Evolutionary conservation across 1,284 basidiomycete species (phyloP), one percentile per base, ranked within the genome.

Genomic region (Spongispora temasekensis): DNA sequence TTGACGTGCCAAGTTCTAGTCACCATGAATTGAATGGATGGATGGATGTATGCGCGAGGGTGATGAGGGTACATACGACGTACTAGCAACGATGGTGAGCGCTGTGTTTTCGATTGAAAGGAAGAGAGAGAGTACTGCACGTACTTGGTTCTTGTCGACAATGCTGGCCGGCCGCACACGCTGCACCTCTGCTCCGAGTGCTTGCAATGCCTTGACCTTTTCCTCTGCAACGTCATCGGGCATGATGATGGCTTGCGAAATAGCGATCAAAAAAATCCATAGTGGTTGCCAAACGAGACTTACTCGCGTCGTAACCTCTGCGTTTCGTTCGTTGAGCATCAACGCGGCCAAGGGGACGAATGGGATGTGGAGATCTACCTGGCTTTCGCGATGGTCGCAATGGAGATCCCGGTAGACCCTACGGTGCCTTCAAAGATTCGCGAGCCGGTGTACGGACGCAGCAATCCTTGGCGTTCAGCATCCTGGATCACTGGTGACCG

Each of bases 361-460:
- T 8, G n/a, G 7, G 23, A n/a, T 21, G 32, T 42, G 44, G 28
- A 44, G 4, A 15, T 23, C 82, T 68, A 91, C 93, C 93, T 90
- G 10, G 97, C 96, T 62, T 86, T 84, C 5, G 95, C 91, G 50
- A 97, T 90, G 2, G 93, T 97, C 0, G 97, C 96, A 53, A 99
- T 89, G 0, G 95, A 97, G 58, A 99, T 99, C 1, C 97, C 97
- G 0, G 97, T 99, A 3, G 94, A 97, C 0, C 97, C 97, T 2
- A 97, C 94, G 0, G 97, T 99, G 0, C 97, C 97, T 75, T 99
- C 97, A 63, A 98, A 99, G 53, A 99, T 95, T 17, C 95, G 89
- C 0, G 93, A 97, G 2, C 93, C 91, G 0, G 94, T 95, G 66
- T 96, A 76, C 0, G 97, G 97, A 65, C 89, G 83, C 1, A 99